Evolutionary conservation across 176 grass and related monocot species (phyloP), one percentile per base, ranked within the genome.

Genomic region (Neostapfia colusana): DNA sequence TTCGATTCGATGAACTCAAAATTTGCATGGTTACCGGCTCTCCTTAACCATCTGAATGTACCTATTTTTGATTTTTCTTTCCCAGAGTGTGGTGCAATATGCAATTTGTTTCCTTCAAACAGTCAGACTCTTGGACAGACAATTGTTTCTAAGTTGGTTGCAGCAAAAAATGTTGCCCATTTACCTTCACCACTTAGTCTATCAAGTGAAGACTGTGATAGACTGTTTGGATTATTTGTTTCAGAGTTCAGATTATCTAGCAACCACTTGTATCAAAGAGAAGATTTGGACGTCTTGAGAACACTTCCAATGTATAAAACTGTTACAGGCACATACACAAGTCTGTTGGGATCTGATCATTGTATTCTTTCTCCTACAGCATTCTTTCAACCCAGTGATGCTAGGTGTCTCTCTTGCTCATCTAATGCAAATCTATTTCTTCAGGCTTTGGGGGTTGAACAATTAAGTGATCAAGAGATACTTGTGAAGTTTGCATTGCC

Each of bases 261-360:
- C 35, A 58, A 79, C 20, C 77, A 87, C 76, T 82, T 77, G 27
- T 97, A 91, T 73, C 87, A 82, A 72, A 88, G 84, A 87, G 94
- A 91, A 86, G 91, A 97, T 79, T 28, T 92, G 75, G 91, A 93
- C 38, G 76, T 86, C 61, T 82, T 93, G 84, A 93, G 89, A 87
- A 89, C 90, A 54, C 89, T 97, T 79, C 94, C 94, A 60, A 93
- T 97, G 34, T 93, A 93, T 69, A 91, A 81, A 75, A 97, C 94
- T 53, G 86, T 97, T 77, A 77, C 77, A 58, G 94, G 94, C 41
- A 85, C 91, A 31, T 93, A 97, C 63, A 92, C 89, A 41, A 89
- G 77, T 79, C 86, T 97, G 59, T 75, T 70, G 63, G 89, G 91
- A 56, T 81, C 79, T 53, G 84, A 88, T 85, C 86, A 88, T 73